Base-by-base conservation (phyloP, 2,329 filamentous ascomycete species). In the Ophiostoma novo-ulmi region DNA sequence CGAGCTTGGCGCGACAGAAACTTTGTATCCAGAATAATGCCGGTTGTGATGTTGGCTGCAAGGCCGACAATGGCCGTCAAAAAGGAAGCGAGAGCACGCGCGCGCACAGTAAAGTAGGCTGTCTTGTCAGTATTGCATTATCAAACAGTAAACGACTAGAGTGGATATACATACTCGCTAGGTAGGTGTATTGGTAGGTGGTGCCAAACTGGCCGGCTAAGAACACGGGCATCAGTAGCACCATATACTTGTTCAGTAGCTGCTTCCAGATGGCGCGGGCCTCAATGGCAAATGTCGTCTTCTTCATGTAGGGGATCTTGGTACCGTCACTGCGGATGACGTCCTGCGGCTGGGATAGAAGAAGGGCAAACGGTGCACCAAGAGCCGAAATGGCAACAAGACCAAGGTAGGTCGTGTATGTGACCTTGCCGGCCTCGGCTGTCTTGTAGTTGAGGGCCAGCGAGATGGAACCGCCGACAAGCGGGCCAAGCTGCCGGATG, bases 171-270 rank as follows among this genome's bases (percentile, higher is more conserved):
- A 22, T 26, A 58, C 52, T 58, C 11, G 52, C 52, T 2, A 58
- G n/a, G n/a, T 58, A 58, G 52, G 52, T 58, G 52, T 58, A 58
- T 10, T 58, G 52, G 52, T 58, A 58, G 52, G 52, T 58, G 52
- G 52, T 58, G 22, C 52, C 52, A 58, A 58, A 58, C 52, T 58
- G 52, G 52, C 52, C 52, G n/a, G 52, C 52, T 22, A 58, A 10
- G 52, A 58, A 58, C 52, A 58, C 52, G 22, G 52, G 52, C n/a
- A 58, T 58, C 52, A 58, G 52, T 22, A 58, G 52, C 52, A 58
- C 6, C 52, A 58, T 58, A 22, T 58, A 58, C 52, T 58, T 58
- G 52, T 58, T 58, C n/a, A 26, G 52, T 10, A 58, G 52, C 52
- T 58, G 52, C 52, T 58, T 11, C 52, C 52, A 58, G n/a, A 58